Conservation (phyloP, 371 early-diverging fungal genomes). For the Mucor ambiguus region DNA sequence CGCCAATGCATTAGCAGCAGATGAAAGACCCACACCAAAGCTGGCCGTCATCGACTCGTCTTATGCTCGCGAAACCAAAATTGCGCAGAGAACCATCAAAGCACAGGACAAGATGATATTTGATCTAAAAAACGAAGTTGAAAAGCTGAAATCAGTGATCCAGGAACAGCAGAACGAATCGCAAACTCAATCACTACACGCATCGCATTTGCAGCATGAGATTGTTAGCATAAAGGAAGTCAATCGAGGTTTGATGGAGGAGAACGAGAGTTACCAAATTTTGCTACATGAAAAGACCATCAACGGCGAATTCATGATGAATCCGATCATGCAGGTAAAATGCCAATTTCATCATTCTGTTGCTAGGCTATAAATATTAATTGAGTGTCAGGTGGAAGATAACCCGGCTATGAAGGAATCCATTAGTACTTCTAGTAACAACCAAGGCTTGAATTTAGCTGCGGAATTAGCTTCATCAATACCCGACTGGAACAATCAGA, state of each 20-base stretch:
- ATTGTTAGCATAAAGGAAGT: constrained; percentile 65
- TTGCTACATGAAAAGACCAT: constrained; percentile 81
- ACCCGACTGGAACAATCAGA: constrained; percentile 29
- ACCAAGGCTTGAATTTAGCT: constrained; percentile 51
- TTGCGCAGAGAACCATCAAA: constrained; percentile 55
- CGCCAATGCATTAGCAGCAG: neutral
- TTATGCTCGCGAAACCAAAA: constrained; percentile 53
- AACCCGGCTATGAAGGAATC: constrained; percentile 14
- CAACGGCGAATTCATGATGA: constrained; percentile 78
- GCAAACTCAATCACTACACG: constrained; percentile 46
- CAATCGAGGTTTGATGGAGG: constrained; percentile 77
- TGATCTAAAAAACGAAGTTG: constrained; percentile 46
- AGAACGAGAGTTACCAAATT: constrained; percentile 84
- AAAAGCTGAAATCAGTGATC: constrained; percentile 38
- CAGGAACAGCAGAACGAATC: constrained; percentile 44
- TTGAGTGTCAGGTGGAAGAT: constrained; percentile 14
- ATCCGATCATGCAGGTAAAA: constrained; percentile 55
- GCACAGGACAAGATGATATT: constrained; percentile 51
- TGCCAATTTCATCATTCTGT: neutral
- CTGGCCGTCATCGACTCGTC: constrained; percentile 45
- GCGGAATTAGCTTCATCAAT: constrained; percentile 57
- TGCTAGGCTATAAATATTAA: neutral
- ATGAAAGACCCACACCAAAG: constrained; percentile 32
- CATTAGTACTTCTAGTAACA: constrained; percentile 9
- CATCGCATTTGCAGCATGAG: constrained; percentile 59